Percentiles rank a stretch among this genome's conserved stretches.
phyloP scores from a whole-genome alignment of 192 early-diverging fungal genomes.

The Linnemannia hyalina region DNA sequence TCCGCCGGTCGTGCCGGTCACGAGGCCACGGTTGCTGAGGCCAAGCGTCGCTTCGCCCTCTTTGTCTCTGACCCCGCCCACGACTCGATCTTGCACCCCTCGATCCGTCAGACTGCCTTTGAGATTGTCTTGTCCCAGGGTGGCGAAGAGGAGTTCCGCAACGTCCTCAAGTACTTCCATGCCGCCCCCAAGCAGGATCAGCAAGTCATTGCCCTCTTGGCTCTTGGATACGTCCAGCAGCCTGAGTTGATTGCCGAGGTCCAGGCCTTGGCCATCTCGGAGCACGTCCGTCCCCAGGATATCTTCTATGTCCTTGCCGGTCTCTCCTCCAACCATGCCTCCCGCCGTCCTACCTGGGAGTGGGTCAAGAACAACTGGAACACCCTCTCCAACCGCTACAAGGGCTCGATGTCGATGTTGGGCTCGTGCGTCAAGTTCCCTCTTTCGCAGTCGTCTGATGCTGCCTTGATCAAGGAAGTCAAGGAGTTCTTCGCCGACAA shows the following conservation, averaged over 20 bases:
- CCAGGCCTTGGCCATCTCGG: constrained; percentile 74
- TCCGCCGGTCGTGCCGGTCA: constrained; percentile 81
- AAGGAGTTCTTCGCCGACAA: constrained; percentile 75
- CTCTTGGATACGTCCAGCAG: constrained; percentile 74
- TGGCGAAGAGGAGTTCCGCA: constrained; percentile 74
- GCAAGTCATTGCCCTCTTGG: constrained; percentile 73
- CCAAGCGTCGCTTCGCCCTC: constrained; percentile 77
- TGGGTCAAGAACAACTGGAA: constrained; percentile 75
- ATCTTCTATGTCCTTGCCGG: constrained; percentile 64
- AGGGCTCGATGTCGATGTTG: constrained; percentile 52
- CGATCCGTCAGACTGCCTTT: constrained; percentile 81
- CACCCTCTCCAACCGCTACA: constrained; percentile 48
- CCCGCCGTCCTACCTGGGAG: constrained; percentile 75
- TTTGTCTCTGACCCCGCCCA: constrained; percentile 74
- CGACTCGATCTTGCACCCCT: constrained; percentile 77
- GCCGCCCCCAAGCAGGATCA: constrained; percentile 77
- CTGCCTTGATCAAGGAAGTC: constrained; percentile 73
- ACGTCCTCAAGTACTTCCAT: constrained; percentile 72
- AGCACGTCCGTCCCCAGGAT: constrained; percentile 82
- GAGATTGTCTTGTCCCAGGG: constrained; percentile 75
- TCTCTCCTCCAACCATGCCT: constrained; percentile 66
- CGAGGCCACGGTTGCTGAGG: constrained; percentile 72
- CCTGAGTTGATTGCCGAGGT: constrained; percentile 71
- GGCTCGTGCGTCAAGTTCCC: constrained; percentile 55
- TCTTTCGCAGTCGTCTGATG: constrained; percentile 57